Evolutionary conservation across 805 yeast genomes (phyloP), one percentile per base, ranked within the genome.

Genomic region (Candida tibetensis): DNA sequence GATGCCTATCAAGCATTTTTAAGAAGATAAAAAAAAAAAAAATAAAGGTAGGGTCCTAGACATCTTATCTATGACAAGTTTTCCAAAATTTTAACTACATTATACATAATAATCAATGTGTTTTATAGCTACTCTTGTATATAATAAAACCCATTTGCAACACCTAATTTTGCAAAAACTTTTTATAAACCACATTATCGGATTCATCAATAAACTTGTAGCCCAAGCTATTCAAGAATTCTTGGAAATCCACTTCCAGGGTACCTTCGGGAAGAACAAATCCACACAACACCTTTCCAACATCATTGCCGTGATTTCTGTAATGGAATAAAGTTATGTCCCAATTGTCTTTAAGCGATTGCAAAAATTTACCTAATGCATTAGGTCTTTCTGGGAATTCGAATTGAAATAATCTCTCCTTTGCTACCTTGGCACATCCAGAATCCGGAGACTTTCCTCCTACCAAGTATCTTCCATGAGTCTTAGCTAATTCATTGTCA

Each of bases 361-460:
- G 75, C 53, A 93, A 72, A 66, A 93, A 93, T 41, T 77, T 83
- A 19, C 83, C 77, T 53, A 93, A 72, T 1, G 99, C 97, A 33
- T 96, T 95, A 2, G 99, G 98, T 55, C 93, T 81, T 57, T 93
- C 99, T 10, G 99, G 99, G 71, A 93, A 95, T 62, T 89, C 96
- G 53, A 93, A 93, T 34, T 84, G 75, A 50, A 81, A 77, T 25
- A 93, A 64, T 51, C 82, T 80, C 63, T 93, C 99, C 47, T 86
- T 74, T 19, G 77, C 72, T 14, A 85, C 79, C 39, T 62, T 57
- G 28, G 37, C 40, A 23, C 46, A 34, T 16, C 71, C 63, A n/a
- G 36, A 45, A 1, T 27, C 33, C 17, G 61, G 60, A 0, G 90
- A 78, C 43, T 84, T 81, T 41, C 99, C 99, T 41, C 99, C 99